A percentile compares a stretch with the other conserved stretches of the same genome.
Evolutionary conservation across 129 eudicot species (phyloP).

Genomic region (Flaveria brownii): DNA sequence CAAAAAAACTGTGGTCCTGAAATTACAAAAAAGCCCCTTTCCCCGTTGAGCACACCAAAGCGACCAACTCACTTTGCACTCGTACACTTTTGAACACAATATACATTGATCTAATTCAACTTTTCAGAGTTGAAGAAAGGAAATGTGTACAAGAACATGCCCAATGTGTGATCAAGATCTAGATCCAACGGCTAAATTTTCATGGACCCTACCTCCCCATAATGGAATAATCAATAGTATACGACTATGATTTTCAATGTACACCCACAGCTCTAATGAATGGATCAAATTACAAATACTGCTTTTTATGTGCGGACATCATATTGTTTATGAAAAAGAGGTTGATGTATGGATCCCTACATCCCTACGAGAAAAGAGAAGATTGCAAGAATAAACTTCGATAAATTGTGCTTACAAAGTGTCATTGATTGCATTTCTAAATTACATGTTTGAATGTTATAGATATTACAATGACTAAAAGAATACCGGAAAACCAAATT

Average conservation of each 20-base stretch:
- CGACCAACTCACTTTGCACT: not conserved
- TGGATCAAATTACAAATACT: slow-evolving; percentile 18
- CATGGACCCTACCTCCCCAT: slow-evolving; percentile 29
- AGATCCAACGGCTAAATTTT: slow-evolving; percentile 20
- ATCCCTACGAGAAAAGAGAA: not conserved
- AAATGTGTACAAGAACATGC: slow-evolving; percentile 21
- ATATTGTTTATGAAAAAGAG: not conserved
- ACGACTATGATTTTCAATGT: slow-evolving; percentile 25
- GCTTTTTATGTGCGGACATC: not conserved
- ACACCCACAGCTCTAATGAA: slow-evolving; percentile 11
- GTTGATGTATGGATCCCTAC: not conserved
- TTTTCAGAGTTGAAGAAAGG: not conserved
- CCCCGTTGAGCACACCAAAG: slow-evolving; percentile 18
- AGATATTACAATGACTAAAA: not conserved
- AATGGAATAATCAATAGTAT: slow-evolving; percentile 19
- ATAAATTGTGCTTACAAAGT: too few relatives aligned
- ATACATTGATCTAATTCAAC: slow-evolving; percentile 15
- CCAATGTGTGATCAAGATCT: slow-evolving; percentile 33
- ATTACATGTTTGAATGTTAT: too few relatives aligned
- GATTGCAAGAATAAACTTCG: not conserved
- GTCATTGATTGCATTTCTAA: too few relatives aligned
- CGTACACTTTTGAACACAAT: slow-evolving; percentile 11
- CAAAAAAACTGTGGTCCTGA: slow-evolving; percentile 26
- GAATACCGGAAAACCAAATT: too few relatives aligned
- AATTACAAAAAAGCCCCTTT: slow-evolving; percentile 25